Evolutionary conservation across 2,329 filamentous ascomycete genomes (phyloP), one percentile per base, ranked within the genome.

Genomic region (Coniella lustricola): DNA sequence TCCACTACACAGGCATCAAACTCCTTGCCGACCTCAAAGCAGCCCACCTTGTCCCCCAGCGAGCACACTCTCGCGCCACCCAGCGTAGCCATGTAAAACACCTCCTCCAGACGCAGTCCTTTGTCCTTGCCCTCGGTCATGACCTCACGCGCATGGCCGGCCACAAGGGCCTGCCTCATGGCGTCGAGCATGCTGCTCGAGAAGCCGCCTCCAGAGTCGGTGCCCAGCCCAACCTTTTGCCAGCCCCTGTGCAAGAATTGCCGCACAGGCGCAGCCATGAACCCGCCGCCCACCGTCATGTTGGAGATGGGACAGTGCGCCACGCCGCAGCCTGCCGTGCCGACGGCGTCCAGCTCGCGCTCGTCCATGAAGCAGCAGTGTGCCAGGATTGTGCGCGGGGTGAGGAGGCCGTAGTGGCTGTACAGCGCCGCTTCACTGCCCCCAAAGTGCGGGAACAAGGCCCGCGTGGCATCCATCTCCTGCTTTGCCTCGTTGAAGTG

Each of bases 191-290:
- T 82, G 9, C 72, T 76, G 4, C 71, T 72, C 4, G 79, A 77
- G 61, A 77, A 84, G 0, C 81, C 81, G 25, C 79, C 82, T 2
- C 80, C 79, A 37, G 74, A 77, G 54, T 85, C 81, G 0, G 81
- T 85, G 0, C 82, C 82, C 0, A 85, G 63, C 0, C 82, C 82
- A n/a, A 85, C 79, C 51, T 83, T 82, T 58, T 85, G 76, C 25
- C 25, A 29, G 1, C 73, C 79, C 2, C 68, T 65, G 1, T 67
- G 61, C 4, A 85, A 64, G 46, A 82, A 81, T 20, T 78, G 71
- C 1, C 77, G 70, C 7, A 85, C 66, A 0, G 75, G 78, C 0
- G 79, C 79, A 0, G 74, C 74, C 79, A 82, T 80, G 63, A 79
- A 82, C 17, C 77, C 81, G 14, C 74, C 77, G 2, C 77, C 76